Evolutionary conservation across 345 rosid genomes (phyloP).

Genomic region (Kernera saxatilis): DNA sequence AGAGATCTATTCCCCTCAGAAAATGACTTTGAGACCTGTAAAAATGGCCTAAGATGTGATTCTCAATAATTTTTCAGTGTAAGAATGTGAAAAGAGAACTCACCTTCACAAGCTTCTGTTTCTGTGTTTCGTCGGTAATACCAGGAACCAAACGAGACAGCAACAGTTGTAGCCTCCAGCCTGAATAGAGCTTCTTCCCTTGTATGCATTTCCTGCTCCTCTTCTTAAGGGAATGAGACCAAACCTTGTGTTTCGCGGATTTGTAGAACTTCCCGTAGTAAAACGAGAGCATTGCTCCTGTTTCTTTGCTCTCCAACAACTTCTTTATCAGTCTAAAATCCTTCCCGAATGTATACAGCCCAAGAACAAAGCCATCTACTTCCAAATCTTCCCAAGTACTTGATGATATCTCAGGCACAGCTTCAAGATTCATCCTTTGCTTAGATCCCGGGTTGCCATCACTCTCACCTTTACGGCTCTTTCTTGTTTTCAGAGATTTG

Average conservation of each 20-base stretch:
- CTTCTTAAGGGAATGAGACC: slow-evolving; percentile 45
- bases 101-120: slow-evolving; percentile 18
- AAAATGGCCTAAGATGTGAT: too few relatives aligned
- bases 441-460: slow-evolving; percentile 1
- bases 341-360: slow-evolving; percentile 52
- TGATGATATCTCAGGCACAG: slow-evolving; percentile 32
- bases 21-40: slow-evolving; percentile 57
- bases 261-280: slow-evolving; percentile 55
- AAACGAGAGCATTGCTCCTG: slow-evolving; percentile 46
- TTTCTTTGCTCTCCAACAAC: slow-evolving; percentile 40
- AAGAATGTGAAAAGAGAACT: slow-evolving; percentile 9
- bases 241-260: slow-evolving; percentile 37
- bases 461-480: slow-evolving; percentile 22
- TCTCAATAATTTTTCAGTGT: too few relatives aligned
- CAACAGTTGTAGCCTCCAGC: slow-evolving; percentile 59
- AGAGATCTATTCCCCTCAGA: slow-evolving; percentile 46
- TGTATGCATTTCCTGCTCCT: slow-evolving; percentile 36
- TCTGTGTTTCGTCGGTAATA: slow-evolving; percentile 29
- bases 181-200: slow-evolving; percentile 52
- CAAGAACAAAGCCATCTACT: slow-evolving; percentile 45
- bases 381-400: slow-evolving; percentile 44
- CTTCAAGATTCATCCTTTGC: slow-evolving; percentile 20
- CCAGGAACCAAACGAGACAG: slow-evolving; percentile 49
- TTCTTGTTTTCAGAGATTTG: slow-evolving; percentile 33
- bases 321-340: slow-evolving; percentile 37